These are phyloP conservation scores for Helianthus tuberosus DNA, from an alignment of 129 eudicot species.

Conservation along the genomic window DNA sequence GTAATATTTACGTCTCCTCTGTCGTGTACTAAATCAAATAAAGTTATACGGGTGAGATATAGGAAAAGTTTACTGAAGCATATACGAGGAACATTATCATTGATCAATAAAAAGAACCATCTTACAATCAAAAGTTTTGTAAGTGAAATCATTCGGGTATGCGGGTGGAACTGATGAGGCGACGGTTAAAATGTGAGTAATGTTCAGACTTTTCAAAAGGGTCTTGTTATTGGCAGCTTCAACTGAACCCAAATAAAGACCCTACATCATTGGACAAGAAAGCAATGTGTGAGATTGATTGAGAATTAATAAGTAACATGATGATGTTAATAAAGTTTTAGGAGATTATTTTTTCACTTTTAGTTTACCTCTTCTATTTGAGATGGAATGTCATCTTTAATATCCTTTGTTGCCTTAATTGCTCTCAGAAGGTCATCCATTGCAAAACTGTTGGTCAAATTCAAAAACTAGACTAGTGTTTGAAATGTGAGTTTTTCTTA, in stretches of 20 bases:
- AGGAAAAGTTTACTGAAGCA: neutral
- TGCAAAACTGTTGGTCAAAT: slow-evolving; percentile 6
- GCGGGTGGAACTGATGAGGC: slow-evolving; percentile 50
- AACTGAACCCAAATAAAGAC: slow-evolving; percentile 81
- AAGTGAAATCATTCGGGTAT: slow-evolving; percentile 60
- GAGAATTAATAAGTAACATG: neutral
- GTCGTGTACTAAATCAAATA: slow-evolving; percentile 61
- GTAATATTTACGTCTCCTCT: slow-evolving; percentile 52
- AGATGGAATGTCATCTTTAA: slow-evolving; percentile 62
- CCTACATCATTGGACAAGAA: slow-evolving; percentile 38
- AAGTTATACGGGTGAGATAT: neutral
- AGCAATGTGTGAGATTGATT: too few species aligned
- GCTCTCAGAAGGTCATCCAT: slow-evolving; percentile 60
- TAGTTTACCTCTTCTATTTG: slow-evolving; percentile 79
- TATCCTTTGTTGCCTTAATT: slow-evolving; percentile 39
- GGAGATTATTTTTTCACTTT: neutral
- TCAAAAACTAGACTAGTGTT: too few species aligned
- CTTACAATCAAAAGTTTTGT: slow-evolving; percentile 62
- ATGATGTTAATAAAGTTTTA: neutral
- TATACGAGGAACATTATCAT: neutral
- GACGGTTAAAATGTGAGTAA: slow-evolving; percentile 78
- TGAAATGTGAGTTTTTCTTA: too few species aligned
- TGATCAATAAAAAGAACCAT: neutral
- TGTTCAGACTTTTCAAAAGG: slow-evolving; percentile 63
- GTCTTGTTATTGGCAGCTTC: slow-evolving; percentile 81